Evolutionary conservation across 2,329 filamentous ascomycete genomes (phyloP).

Genomic region (Keithomyces neogunnii): DNA sequence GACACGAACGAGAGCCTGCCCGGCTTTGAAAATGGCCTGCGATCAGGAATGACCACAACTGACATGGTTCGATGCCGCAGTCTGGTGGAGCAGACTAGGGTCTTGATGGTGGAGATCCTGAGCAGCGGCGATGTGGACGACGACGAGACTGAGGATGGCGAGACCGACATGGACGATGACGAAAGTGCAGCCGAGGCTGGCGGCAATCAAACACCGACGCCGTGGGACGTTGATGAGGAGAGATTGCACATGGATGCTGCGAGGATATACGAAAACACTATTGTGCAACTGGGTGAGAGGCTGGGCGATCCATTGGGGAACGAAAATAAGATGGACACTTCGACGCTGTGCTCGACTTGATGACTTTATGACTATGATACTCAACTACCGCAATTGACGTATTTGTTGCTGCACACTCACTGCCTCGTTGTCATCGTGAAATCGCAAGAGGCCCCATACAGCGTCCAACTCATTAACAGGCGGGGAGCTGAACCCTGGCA

Average conservation of each 20-base stretch:
- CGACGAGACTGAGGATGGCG: constrained; percentile 29
- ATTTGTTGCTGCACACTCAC: no score
- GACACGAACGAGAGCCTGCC: constrained; percentile 58
- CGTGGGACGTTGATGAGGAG: constrained; percentile 35
- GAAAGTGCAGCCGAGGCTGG: constrained; percentile 24
- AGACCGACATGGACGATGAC: constrained; percentile 28
- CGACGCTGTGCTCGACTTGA: constrained; percentile 2
- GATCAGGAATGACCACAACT: constrained; percentile 62
- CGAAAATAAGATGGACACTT: constrained; percentile 6
- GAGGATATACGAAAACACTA: constrained; percentile 70
- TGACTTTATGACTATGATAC: neutral
- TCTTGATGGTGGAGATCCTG: constrained; percentile 62
- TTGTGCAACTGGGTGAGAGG: constrained; percentile 63
- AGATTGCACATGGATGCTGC: constrained; percentile 62
- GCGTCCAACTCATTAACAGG: no score
- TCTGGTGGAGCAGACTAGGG: constrained; percentile 66
- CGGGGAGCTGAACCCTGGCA: no score
- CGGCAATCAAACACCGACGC: neutral
- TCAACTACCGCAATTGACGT: no score
- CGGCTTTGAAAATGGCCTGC: constrained; percentile 55
- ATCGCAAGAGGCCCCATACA: no score
- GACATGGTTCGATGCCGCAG: constrained; percentile 85
- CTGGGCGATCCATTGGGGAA: constrained; percentile 37
- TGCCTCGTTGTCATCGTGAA: no score
- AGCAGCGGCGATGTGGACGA: constrained; percentile 32